Base-by-base conservation (phyloP, 1,139 yeast genomes). In the Taiozyma sp. region DNA sequence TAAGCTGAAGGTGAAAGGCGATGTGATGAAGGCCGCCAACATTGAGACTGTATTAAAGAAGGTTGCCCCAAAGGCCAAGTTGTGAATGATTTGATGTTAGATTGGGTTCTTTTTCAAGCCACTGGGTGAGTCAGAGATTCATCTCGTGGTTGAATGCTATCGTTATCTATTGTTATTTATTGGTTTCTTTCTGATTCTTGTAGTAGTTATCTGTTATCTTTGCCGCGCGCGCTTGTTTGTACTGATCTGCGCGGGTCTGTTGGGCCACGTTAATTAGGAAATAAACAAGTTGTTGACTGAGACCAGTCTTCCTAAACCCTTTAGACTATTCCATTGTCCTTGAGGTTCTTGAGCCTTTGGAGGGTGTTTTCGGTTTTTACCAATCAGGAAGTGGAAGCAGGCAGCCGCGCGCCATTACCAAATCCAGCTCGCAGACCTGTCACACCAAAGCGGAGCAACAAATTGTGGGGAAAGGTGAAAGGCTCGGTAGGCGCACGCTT, bases 1-100 rank as follows among this genome's bases (percentile, higher is more conserved):
- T 51, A 86, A 85, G 70, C 79, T 88, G 70, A 88, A 88, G 78
- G 84, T 88, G 60, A 86, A 83, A 76, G 96, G 96, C 64, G 87
- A 88, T 73, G 85, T 88, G 74, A 86, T 87, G 92, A 88, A 89
- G 78, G 96, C 96, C 55, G 82, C 92, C 52, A 79, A 83, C 55
- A 81, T 87, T 57, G 96, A 88, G 71, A 71, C 79, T 47, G 83
- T 88, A 48, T 79, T 88, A 72, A 85, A 85, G 75, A 71, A 80
- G 51, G 79, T 87, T 51, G 83, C 78, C 63, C 83, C 84, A 51
- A 73, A 74, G 68, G 69, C 82, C 47, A 79, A 79, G 68, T 70
- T 80, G 50, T 78, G 66, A 28, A 28, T 28, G 30, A 28, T 8
- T 28, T 28, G 13, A 28, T 28, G 12, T 13, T 30, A 7, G 27